Evolutionary conservation across 2,329 filamentous ascomycete genomes (phyloP), one percentile per base, ranked within the genome.

Genomic region (Colletotrichum noveboracense): DNA sequence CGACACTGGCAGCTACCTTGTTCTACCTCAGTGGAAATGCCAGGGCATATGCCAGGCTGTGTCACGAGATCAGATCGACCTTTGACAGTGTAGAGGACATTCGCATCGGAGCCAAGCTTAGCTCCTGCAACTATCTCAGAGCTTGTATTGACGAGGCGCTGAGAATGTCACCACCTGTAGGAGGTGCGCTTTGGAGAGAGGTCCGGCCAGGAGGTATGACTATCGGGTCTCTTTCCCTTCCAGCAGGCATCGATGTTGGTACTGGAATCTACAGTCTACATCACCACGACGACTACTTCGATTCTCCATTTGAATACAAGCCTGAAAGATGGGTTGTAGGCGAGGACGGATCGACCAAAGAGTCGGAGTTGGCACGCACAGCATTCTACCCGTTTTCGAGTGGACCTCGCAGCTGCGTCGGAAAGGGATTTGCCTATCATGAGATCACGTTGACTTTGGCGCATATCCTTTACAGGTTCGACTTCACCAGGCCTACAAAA

Each of bases 301-400:
- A 66, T 7, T 52, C 26, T 16, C 72, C 68, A 6, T 71, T 60
- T 5, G 36, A 75, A 21, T 71, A 75, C 21, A 38, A 16, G 28
- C 66, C 68, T 14, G 72, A 75, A 16, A 65, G 72, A 32, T 75
- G 72, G 72, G 12, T 75, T 26, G 52, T 55, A 2, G 67, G 62
- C 18, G 48, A 85, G 48, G 80, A 78, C 82, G 88, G 82, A 80
- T 87, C 88, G 1, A 88, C 85, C 13, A 88, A 89, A 71, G 86
- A 88, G 2, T 89, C 91, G 64, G 85, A 87, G 3, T 80, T 86
- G 6, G 93, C 94, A 3, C 89, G 93, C 64, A 88, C 87, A 8
- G 62, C 60, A 16, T 74, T 74, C 8, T 55, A 48, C 5, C 71
- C 71, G 4, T 74, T 74, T 13, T 74, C 71, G 6, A 74, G 66